A percentile compares a stretch with the other conserved stretches of the same genome.
phyloP scores from a whole-genome alignment of 148 eudicot genomes.

The Camellia granthamiana region DNA sequence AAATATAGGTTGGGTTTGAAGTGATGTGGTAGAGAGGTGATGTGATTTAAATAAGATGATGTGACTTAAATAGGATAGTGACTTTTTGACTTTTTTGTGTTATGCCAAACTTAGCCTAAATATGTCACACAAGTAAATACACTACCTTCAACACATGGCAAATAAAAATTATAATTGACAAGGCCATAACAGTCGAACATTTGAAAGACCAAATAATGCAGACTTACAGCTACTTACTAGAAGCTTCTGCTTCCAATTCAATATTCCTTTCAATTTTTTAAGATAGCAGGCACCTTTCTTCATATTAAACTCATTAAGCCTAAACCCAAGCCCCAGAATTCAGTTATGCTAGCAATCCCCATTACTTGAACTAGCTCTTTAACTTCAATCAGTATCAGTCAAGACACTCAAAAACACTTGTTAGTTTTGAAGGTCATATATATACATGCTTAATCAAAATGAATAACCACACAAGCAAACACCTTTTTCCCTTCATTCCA shows the following conservation, averaged over 20 bases:
- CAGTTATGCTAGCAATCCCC: not conserved
- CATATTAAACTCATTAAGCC: not conserved
- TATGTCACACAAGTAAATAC: not conserved
- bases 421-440: not conserved
- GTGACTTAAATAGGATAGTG: too few species aligned
- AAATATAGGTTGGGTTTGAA: too few species aligned
- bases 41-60: too few species aligned
- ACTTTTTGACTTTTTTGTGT: too few species aligned
- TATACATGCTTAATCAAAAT: not conserved
- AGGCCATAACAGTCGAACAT: not conserved
- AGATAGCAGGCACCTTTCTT: not conserved
- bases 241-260: not conserved
- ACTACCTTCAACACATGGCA: not conserved
- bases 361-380: not conserved
- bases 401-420: too few species aligned
- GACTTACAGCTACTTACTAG: not conserved
- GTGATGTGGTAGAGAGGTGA: too few species aligned
- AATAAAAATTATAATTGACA: too few species aligned
- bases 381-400: not conserved
- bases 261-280: not conserved
- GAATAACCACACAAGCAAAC: not conserved
- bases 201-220: too few species aligned
- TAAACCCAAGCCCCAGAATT: not conserved
- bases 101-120: too few species aligned
- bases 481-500: not conserved